Base-by-base conservation (phyloP, 306 rosid species). In the Fragaria iinumae region DNA sequence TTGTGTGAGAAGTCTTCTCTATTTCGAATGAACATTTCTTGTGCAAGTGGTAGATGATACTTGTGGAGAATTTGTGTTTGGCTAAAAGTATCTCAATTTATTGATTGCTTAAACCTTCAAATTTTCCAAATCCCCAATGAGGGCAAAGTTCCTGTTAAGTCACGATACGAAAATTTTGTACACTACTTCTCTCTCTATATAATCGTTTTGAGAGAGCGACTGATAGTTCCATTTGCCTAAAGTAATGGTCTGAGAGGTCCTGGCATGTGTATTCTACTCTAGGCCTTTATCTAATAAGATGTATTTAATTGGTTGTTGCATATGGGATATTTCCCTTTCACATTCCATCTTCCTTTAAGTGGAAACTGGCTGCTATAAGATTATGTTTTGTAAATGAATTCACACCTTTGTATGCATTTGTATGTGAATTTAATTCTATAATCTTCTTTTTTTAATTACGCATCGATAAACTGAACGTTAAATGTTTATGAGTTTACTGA, bases 211-310 rank as follows among this genome's bases (percentile, higher is more conserved):
- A 72, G 65, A 27, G 76, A 56, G 63, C 34, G 16, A 53, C 66
- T 6, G 76, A 53, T 6, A n/a, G 50, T 20, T 36, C 48, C 76
- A 36, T 72, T 72, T 36, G 23, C 76, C 50, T 72, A 53, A 53
- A 36, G 11, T 13, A 36, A 20, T 53, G 38, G 50, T 55, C 48
- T 12, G 12, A 50, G 36, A 53, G 65, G n/a, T 52, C 36, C 36
- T 36, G 11, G 60, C 27, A 55, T 55, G 27, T 53, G 60, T 20
- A 17, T 18, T 53, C 23, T 53, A 49, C 56, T 50, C 53, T 49
- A 13, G 53, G 53, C 10, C 59, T 18, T 10, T 18, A 52, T 2
- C 59, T 5, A 52, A 52, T 7, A 6, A 18, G 50, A 49, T 9
- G 34, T 71, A 4, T 50, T 43, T 36, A 36, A 5, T 11, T 71